Evolutionary conservation across 2,329 filamentous ascomycete species (phyloP).

Genomic region (Dactylonectria estremocensis): DNA sequence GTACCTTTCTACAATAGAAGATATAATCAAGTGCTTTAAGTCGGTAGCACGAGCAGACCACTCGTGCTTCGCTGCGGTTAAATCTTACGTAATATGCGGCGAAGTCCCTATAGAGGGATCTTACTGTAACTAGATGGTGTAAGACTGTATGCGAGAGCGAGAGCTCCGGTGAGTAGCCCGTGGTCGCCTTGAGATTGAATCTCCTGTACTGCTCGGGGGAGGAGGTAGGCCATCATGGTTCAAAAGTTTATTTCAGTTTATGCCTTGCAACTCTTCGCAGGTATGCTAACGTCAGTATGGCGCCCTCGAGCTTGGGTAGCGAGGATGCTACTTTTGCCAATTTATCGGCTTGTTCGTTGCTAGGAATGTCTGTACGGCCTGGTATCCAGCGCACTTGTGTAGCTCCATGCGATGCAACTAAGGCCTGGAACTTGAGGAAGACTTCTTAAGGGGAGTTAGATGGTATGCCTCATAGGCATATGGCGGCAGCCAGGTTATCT

Average conservation of each 20-base stretch:
- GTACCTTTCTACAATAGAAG: neutral
- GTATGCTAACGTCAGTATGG: too few relatives aligned
- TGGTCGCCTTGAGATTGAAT: too few relatives aligned
- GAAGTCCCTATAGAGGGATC: slow-evolving; percentile 12
- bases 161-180: slow-evolving; percentile 3
- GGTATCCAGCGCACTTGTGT: too few relatives aligned
- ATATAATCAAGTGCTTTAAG: neutral
- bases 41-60: neutral
- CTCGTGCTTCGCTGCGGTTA: neutral
- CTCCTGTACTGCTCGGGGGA: slow-evolving; percentile 12
- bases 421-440: slow-evolving; percentile 21
- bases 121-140: slow-evolving; percentile 12
- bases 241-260: too few relatives aligned
- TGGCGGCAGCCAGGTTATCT: slow-evolving; percentile 30
- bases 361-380: too few relatives aligned
- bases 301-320: too few relatives aligned
- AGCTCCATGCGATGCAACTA: too few relatives aligned
- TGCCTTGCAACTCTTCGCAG: too few relatives aligned
- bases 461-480: too few relatives aligned
- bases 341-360: too few relatives aligned
- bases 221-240: neutral
- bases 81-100: slow-evolving; percentile 11
- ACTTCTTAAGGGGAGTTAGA: slow-evolving; percentile 37
- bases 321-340: too few relatives aligned
- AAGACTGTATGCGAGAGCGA: slow-evolving; percentile 9